Evolutionary conservation across 106 monocot genomes (phyloP).

Genomic region (Phalaenopsis equestris): DNA sequence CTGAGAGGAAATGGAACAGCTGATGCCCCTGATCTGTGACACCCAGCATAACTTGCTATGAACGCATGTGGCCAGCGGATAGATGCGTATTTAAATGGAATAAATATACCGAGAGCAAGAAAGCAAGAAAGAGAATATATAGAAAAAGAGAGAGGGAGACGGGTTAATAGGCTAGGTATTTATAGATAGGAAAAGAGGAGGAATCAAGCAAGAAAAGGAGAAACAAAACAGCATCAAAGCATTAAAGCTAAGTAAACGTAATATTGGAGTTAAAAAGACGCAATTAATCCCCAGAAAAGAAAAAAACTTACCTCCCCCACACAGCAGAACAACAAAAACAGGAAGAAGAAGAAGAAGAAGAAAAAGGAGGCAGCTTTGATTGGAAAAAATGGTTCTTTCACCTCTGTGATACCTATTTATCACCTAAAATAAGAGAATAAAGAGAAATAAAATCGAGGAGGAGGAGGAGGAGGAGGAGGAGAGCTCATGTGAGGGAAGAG

Average conservation of each 20-base stretch:
- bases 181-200: not conserved
- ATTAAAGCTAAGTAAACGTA: constrained; percentile 11
- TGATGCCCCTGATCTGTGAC: constrained; percentile 10
- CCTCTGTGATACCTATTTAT: not conserved
- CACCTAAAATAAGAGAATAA: not conserved
- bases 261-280: not conserved
- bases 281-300: not conserved
- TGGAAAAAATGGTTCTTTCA: not conserved
- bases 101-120: not conserved
- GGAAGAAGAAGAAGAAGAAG: not conserved
- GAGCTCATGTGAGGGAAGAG: not conserved
- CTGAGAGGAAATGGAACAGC: constrained; percentile 9
- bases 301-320: constrained; percentile 2
- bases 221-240: constrained; percentile 9
- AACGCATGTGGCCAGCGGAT: constrained; percentile 2
- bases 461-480: not conserved
- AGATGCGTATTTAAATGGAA: constrained; percentile 8
- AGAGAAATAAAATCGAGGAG: not conserved
- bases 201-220: constrained; percentile 20
- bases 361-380: not conserved
- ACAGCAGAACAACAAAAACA: not conserved
- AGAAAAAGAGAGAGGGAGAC: constrained; percentile 4
- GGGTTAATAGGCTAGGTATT: constrained; percentile 1
- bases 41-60: not conserved
- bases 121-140: constrained; percentile 8